Evolutionary conservation across 441 rosid genomes (phyloP).

Genomic region (Erysimum cheiri): DNA sequence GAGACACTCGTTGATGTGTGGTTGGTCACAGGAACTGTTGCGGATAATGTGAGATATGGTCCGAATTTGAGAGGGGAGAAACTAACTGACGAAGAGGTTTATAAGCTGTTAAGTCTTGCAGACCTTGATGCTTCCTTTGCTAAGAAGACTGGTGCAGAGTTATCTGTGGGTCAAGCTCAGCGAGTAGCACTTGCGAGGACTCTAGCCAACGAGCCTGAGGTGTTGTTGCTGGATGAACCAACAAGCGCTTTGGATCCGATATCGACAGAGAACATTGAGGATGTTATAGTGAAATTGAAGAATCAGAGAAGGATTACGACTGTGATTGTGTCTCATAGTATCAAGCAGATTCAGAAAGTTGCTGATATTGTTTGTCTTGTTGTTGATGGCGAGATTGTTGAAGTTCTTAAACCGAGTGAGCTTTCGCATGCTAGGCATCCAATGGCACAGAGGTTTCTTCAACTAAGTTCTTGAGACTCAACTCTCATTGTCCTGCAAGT

Average conservation of each 20-base stretch:
- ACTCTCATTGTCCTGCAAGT: background rate
- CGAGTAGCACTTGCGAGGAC: constrained; percentile 95
- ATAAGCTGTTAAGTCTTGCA: constrained; percentile 69
- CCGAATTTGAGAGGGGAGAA: constrained; percentile 73
- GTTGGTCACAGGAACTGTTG: constrained; percentile 67
- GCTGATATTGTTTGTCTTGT: constrained; percentile 84
- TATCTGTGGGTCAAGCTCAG: constrained; percentile 89
- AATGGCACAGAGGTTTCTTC: constrained; percentile 75
- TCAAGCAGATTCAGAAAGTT: constrained; percentile 85
- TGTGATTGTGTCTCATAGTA: constrained; percentile 83
- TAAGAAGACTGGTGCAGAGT: constrained; percentile 59
- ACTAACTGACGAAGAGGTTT: constrained; percentile 58
- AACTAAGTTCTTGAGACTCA: constrained; percentile 55
- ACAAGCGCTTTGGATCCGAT: constrained; percentile 90
- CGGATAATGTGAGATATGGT: constrained; percentile 79
- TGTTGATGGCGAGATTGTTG: constrained; percentile 78
- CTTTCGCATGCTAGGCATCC: constrained; percentile 81
- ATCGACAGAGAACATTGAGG: constrained; percentile 85
- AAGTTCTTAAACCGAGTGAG: constrained; percentile 65
- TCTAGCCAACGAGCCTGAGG: constrained; percentile 86
- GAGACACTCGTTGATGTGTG: background rate
- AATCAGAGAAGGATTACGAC: constrained; percentile 62
- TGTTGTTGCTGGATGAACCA: constrained; percentile 81
- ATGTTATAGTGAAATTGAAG: constrained; percentile 74
- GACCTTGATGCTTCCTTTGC: constrained; percentile 74